Conservation (phyloP, 139 green algal species). For the Desmodesmus armatus region DNA sequence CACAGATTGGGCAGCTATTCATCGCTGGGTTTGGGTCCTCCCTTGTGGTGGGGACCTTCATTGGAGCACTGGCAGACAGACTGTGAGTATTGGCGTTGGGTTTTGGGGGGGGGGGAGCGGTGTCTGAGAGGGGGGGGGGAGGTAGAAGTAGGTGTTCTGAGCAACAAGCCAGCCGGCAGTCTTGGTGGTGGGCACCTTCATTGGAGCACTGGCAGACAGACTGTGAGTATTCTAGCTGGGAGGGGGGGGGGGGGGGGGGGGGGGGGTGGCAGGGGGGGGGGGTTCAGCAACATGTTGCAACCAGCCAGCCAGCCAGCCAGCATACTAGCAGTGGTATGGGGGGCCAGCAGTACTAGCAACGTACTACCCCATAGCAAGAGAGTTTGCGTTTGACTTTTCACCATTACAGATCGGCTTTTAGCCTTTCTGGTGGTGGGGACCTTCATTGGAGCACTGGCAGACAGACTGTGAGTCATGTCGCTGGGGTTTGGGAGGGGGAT, state of each 20-base stretch:
- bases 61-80: slow-evolving; percentile 93
- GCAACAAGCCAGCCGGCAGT: neutral
- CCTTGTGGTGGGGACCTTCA: slow-evolving; percentile 97
- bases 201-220: no score
- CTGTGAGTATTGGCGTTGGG: slow-evolving; percentile 80
- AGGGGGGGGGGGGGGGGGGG: no score
- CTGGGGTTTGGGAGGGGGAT: no score
- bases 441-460: slow-evolving; percentile 91
- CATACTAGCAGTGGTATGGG: neutral
- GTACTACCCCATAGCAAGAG: no score
- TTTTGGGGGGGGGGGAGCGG: no score
- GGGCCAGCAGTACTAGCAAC: slow-evolving; percentile 1
- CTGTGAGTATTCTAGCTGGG: no score
- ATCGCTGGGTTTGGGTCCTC: slow-evolving; percentile 98
- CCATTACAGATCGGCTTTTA: slow-evolving; percentile 94
- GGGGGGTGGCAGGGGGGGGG: no score
- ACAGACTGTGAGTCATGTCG: slow-evolving; percentile 88
- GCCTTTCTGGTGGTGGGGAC: slow-evolving; percentile 98
- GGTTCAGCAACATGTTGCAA: no score
- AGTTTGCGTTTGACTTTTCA: slow-evolving; percentile 91
- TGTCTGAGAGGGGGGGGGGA: neutral
- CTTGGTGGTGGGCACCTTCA: no score
- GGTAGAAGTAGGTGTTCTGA: neutral
- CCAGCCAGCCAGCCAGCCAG: no score
- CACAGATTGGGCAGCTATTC: slow-evolving; percentile 96